Percentiles rank a stretch among this genome's conserved stretches.
Conservation (phyloP, 1,139 yeast genomes). For the Yamadazyma jaroonii region DNA sequence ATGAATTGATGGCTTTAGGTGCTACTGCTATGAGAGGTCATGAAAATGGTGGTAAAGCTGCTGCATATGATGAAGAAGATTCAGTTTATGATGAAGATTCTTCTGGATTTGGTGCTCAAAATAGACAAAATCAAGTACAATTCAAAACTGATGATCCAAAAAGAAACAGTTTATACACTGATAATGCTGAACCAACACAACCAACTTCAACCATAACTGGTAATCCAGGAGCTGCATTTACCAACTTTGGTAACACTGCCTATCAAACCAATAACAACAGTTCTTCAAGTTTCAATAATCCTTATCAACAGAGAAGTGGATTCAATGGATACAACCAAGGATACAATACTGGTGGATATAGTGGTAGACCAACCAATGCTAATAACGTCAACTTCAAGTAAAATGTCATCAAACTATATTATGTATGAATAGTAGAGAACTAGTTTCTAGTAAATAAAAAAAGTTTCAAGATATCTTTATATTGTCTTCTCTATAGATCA, state of each 20-base stretch:
- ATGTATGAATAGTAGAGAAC: not conserved
- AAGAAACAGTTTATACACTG: slow-evolving; percentile 31
- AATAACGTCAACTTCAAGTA: slow-evolving; percentile 21
- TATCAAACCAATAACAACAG: slow-evolving; percentile 10
- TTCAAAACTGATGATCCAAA: slow-evolving; percentile 19
- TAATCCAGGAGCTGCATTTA: slow-evolving; percentile 35
- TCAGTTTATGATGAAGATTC: slow-evolving; percentile 34
- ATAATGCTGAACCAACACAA: slow-evolving; percentile 39
- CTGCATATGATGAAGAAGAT: slow-evolving; percentile 32
- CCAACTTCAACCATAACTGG: slow-evolving; percentile 47
- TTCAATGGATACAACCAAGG: slow-evolving; percentile 1
- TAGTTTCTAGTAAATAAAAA: not conserved
- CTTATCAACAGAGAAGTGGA: slow-evolving; percentile 14
- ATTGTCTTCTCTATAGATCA: not conserved
- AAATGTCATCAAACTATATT: not conserved
- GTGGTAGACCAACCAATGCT: slow-evolving; percentile 11
- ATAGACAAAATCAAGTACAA: slow-evolving; percentile 9
- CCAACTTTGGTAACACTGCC: slow-evolving; percentile 19
- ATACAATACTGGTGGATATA: slow-evolving; percentile 6
- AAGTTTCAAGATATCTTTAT: not conserved
- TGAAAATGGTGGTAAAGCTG: slow-evolving; percentile 40
- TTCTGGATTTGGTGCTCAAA: slow-evolving; percentile 14
- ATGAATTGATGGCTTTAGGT: slow-evolving; percentile 85
- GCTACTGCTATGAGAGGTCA: slow-evolving; percentile 85
- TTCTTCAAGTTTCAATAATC: slow-evolving; percentile 15